Evolutionary conservation across 1,139 yeast species (phyloP).

Genomic region (Wickerhamomyces sp.): DNA sequence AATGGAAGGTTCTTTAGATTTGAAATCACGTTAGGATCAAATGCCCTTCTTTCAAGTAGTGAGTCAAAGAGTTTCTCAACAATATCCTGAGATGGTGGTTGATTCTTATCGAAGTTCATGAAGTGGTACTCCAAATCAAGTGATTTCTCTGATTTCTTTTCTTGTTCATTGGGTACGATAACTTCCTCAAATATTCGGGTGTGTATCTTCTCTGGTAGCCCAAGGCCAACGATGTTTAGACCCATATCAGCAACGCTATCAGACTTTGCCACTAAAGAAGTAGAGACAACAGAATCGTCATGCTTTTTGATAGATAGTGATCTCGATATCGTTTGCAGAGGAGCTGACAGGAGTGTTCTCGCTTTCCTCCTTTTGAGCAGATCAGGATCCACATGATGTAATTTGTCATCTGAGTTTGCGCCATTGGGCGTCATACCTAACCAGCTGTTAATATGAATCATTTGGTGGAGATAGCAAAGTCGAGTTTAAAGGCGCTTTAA

Average conservation of each 20-base stretch:
- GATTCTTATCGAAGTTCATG: slow-evolving; percentile 20
- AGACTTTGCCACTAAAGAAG: neutral
- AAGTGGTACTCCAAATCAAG: slow-evolving; percentile 15
- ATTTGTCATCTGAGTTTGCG: slow-evolving; percentile 2
- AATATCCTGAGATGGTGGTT: slow-evolving; percentile 22
- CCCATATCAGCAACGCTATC: slow-evolving; percentile 19
- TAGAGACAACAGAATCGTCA: neutral
- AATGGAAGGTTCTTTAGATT: slow-evolving; percentile 14
- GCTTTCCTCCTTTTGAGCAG: slow-evolving; percentile 1
- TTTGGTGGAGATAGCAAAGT: slow-evolving; percentile 3
- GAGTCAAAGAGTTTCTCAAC: slow-evolving; percentile 16
- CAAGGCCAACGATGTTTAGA: slow-evolving; percentile 1
- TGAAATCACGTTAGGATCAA: slow-evolving; percentile 16
- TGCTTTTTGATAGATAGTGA: slow-evolving; percentile 1
- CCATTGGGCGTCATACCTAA: slow-evolving; percentile 6
- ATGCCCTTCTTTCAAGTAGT: slow-evolving; percentile 17
- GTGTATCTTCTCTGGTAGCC: slow-evolving; percentile 1
- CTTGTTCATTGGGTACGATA: neutral
- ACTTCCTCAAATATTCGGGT: slow-evolving; percentile 7
- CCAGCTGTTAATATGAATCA: slow-evolving; percentile 7
- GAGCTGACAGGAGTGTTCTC: neutral
- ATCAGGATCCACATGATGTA: slow-evolving; percentile 2
- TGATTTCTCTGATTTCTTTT: neutral
- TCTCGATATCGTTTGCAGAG: slow-evolving; percentile 1
- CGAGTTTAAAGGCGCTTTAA: too few species aligned